Evolutionary conservation across 1,139 yeast genomes (phyloP).

Genomic region (Tardiomyces blankii): DNA sequence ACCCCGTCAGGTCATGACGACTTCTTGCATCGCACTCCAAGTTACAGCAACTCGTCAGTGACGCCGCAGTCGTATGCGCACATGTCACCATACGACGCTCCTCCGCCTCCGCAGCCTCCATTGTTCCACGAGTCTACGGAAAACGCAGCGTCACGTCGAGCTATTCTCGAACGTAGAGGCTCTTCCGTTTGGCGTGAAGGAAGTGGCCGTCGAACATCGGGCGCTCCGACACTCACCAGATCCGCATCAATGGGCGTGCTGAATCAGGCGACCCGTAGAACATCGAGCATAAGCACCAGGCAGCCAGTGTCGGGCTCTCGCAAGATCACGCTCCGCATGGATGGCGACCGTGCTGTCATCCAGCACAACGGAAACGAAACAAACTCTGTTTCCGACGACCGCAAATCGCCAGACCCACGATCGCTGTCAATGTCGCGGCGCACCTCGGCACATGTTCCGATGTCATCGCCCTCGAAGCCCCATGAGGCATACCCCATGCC

Average conservation of each 20-base stretch:
- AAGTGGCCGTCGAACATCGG: background rate
- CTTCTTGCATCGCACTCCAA: too few species aligned
- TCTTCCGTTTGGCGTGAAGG: background rate
- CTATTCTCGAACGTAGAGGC: background rate
- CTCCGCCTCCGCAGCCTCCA: too few species aligned
- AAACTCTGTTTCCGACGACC: background rate
- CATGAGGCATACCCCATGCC: background rate
- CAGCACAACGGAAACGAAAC: background rate
- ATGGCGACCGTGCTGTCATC: background rate
- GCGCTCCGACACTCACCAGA: background rate
- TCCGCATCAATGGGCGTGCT: background rate
- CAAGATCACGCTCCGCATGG: background rate
- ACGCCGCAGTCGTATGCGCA: too few species aligned
- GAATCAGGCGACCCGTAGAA: background rate
- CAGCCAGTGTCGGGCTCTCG: background rate
- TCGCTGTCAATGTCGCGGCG: background rate
- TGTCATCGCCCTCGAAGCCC: background rate
- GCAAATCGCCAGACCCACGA: background rate
- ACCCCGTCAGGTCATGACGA: too few species aligned
- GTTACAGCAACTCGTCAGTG: too few species aligned
- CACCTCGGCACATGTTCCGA: background rate
- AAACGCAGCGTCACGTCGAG: background rate
- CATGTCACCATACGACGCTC: too few species aligned
- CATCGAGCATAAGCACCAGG: too few species aligned
- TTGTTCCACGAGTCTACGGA: background rate